Evolutionary conservation across 2,329 filamentous ascomycete genomes (phyloP).

Genomic region (Cytospora mali): DNA sequence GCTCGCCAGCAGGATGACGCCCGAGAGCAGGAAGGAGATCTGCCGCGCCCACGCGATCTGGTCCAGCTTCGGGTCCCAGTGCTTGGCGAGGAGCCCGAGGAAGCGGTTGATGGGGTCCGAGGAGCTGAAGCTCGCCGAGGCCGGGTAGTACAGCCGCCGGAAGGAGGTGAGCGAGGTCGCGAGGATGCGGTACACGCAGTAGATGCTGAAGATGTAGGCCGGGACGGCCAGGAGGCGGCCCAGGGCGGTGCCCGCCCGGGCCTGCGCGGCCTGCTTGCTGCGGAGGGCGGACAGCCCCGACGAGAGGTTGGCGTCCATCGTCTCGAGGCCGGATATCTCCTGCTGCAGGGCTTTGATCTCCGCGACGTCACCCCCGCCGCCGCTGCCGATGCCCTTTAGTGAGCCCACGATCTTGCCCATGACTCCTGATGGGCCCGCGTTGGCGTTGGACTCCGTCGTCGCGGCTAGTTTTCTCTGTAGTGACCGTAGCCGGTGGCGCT

Average conservation of each 20-base stretch:
- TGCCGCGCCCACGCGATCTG: slow-evolving; percentile 82
- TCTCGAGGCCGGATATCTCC: slow-evolving; percentile 78
- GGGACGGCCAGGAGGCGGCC: slow-evolving; percentile 66
- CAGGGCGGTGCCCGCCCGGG: slow-evolving; percentile 66
- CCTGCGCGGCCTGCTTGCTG: slow-evolving; percentile 63
- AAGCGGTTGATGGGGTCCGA: slow-evolving; percentile 84
- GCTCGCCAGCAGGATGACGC: slow-evolving; percentile 78
- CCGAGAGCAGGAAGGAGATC: slow-evolving; percentile 81
- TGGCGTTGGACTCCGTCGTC: slow-evolving; percentile 26
- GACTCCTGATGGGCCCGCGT: slow-evolving; percentile 56
- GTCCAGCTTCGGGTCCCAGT: slow-evolving; percentile 83
- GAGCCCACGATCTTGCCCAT: slow-evolving; percentile 75
- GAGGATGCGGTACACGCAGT: slow-evolving; percentile 81
- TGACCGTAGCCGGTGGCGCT: slow-evolving; percentile 70
- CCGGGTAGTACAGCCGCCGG: slow-evolving; percentile 56
- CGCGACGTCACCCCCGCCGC: slow-evolving; percentile 56
- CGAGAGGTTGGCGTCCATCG: slow-evolving; percentile 74
- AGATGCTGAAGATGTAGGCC: slow-evolving; percentile 72
- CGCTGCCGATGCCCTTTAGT: slow-evolving; percentile 58
- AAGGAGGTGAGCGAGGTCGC: slow-evolving; percentile 71
- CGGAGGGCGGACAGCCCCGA: slow-evolving; percentile 67
- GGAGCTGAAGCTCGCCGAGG: slow-evolving; percentile 58
- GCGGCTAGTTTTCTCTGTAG: slow-evolving; percentile 63
- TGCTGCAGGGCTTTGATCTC: slow-evolving; percentile 67
- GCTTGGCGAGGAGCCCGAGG: slow-evolving; percentile 76